Conservation (phyloP, 495 filamentous ascomycete genomes). For the Physcia stellaris region DNA sequence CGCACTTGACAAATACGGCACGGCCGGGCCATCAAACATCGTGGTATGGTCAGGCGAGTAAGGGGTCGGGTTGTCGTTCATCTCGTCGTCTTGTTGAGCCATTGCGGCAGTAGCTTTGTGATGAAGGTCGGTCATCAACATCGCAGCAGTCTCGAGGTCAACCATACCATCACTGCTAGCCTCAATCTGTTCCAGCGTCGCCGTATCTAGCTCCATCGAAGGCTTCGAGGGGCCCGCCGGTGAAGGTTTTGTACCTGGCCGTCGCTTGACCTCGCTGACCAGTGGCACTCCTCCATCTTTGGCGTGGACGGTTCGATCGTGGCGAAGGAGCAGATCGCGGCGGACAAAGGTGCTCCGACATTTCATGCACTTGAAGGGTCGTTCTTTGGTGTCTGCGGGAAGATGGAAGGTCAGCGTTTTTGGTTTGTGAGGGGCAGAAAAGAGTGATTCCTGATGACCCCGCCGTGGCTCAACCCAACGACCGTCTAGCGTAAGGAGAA, state of each 20-base stretch:
- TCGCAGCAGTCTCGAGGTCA: slow-evolving; percentile 94
- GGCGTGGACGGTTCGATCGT: slow-evolving; percentile 96
- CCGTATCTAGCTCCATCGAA: slow-evolving; percentile 70
- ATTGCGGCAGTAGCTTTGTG: slow-evolving; percentile 87
- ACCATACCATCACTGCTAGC: slow-evolving; percentile 88
- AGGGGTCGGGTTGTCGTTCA: slow-evolving; percentile 53
- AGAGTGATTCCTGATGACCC: slow-evolving; percentile 8
- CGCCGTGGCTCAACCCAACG: slow-evolving; percentile 12
- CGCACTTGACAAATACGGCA: slow-evolving; percentile 59
- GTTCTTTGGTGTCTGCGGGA: slow-evolving; percentile 83
- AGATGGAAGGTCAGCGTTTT: slow-evolving; percentile 18
- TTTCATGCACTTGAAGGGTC: slow-evolving; percentile 96
- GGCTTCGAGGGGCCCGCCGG: slow-evolving; percentile 61
- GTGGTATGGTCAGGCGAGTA: slow-evolving; percentile 57
- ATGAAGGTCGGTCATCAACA: slow-evolving; percentile 97
- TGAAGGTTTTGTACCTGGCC: slow-evolving; percentile 50
- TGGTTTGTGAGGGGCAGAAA: slow-evolving; percentile 3
- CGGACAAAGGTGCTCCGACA: slow-evolving; percentile 97
- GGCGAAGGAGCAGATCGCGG: slow-evolving; percentile 87
- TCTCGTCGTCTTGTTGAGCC: slow-evolving; percentile 57
- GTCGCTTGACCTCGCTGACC: slow-evolving; percentile 86
- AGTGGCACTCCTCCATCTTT: slow-evolving; percentile 96
- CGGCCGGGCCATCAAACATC: slow-evolving; percentile 55
- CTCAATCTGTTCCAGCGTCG: slow-evolving; percentile 87
- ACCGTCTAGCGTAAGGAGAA: slow-evolving; percentile 22